Evolutionary conservation across 768 basidiomycete species (phyloP), one percentile per base, ranked within the genome.

Genomic region (Favolaschia claudopus): DNA sequence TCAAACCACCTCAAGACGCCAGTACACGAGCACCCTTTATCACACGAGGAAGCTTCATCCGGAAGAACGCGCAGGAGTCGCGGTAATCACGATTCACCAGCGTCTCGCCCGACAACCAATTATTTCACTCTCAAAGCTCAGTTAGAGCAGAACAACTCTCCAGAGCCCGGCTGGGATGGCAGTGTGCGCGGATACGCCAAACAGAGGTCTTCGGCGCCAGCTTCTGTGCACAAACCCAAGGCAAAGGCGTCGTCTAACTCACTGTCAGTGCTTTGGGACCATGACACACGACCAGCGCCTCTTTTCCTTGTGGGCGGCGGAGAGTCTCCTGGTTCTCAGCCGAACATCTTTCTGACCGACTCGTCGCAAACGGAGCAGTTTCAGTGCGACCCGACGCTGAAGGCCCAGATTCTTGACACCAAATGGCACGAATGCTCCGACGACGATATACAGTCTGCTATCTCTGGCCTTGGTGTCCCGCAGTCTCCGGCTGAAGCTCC

Each of bases 341-440:
- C 60, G 4, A 44, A 20, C 20, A 52, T 65, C 27, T 54, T 65
- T 34, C 32, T 60, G 27, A 40, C 77, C 10, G 73, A 68, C 27
- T 77, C 80, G 22, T 68, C 73, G 5, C 75, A 81, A 28, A 55
- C 70, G 6, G 68, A 75, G 12, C 66, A 74, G 7, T 70, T 81
- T 37, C 66, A 66, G 20, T 49, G 42, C 58, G 52, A 67, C 54
- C 50, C 77, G 27, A 38, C 66, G 3, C 60, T 78, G 13, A 73
- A 77, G 1, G 69, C 79, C 2, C 81, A 85, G 57, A 80, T 93
- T 12, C 79, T 93, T 17, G 76, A 81, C 2, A 89, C 86, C 9
- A 83, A 79, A 68, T 95, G 92, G 91, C 92, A 94, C 67, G 83
- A 86, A 22, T 87, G 85, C 65, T 86, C 90, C 3, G 91, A 94